Conservation (phyloP, 2,329 filamentous ascomycete genomes). For the Davidsoniella virescens region DNA sequence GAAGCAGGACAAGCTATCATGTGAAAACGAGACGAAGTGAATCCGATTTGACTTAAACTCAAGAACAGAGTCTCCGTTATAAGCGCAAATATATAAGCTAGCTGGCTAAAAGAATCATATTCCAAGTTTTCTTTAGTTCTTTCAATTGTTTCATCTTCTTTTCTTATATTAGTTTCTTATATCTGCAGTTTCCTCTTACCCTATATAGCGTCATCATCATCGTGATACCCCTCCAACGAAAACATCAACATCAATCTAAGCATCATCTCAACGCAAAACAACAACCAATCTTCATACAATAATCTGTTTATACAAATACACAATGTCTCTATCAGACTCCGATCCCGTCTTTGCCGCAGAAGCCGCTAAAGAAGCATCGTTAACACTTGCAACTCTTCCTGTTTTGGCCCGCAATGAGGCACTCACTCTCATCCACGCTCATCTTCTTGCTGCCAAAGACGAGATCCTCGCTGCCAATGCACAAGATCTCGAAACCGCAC, state of each 20-base stretch:
- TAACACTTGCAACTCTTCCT: constrained; percentile 65
- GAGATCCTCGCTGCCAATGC: constrained; percentile 77
- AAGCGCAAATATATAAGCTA: too few species aligned
- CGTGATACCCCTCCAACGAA: too few species aligned
- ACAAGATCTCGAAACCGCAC: constrained; percentile 60
- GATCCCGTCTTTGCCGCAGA: constrained; percentile 61
- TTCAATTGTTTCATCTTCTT: not conserved
- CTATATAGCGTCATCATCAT: too few species aligned
- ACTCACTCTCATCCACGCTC: constrained; percentile 64
- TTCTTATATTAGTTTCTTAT: not conserved
- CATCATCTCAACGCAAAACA: too few species aligned
- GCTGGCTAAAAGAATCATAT: too few species aligned
- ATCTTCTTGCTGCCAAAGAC: constrained; percentile 52
- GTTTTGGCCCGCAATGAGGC: constrained; percentile 66
- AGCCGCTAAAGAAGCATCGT: constrained; percentile 66
- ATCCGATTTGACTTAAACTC: too few species aligned
- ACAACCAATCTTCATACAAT: not conserved
- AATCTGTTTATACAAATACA: not conserved
- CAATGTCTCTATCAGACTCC: constrained; percentile 81
- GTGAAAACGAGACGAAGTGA: too few species aligned
- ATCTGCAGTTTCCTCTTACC: not conserved
- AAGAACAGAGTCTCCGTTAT: too few species aligned
- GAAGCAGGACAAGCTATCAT: too few species aligned
- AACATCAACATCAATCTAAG: too few species aligned
- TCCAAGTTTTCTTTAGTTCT: too few species aligned